A percentile compares a stretch with the other conserved stretches of the same genome.
Conservation (phyloP, 805 yeast species). For the Millerago galiae region DNA sequence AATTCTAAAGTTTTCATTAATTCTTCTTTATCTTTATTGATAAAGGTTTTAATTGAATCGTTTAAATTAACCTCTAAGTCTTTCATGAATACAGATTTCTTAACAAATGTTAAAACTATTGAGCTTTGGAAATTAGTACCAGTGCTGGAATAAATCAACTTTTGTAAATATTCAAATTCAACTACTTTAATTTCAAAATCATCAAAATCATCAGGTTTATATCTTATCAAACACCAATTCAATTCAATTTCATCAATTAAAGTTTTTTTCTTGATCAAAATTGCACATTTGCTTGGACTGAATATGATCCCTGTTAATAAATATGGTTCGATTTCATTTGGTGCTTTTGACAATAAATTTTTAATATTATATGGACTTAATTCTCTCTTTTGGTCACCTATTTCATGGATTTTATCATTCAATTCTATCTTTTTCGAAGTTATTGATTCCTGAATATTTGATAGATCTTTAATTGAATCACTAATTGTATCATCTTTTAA, state of each 20-base stretch:
- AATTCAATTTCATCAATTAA: slow-evolving; percentile 6
- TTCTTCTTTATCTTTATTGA: slow-evolving; percentile 25
- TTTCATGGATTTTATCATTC: slow-evolving; percentile 3
- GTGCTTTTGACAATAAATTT: slow-evolving; percentile 18
- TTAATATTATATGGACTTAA: slow-evolving; percentile 24
- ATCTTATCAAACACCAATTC: slow-evolving; percentile 27
- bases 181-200: slow-evolving; percentile 18
- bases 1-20: slow-evolving; percentile 16
- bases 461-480: slow-evolving; percentile 21
- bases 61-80: slow-evolving; percentile 15
- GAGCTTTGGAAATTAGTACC: slow-evolving; percentile 23
- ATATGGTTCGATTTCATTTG: slow-evolving; percentile 29
- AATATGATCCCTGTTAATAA: slow-evolving; percentile 32
- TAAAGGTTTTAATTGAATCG: slow-evolving; percentile 23
- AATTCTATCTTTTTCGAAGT: slow-evolving; percentile 5
- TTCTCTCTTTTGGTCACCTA: slow-evolving; percentile 12
- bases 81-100: slow-evolving; percentile 19
- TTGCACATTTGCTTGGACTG: slow-evolving; percentile 27
- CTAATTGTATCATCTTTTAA: not conserved
- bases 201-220: slow-evolving; percentile 22
- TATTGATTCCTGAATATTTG: slow-evolving; percentile 11
- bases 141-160: slow-evolving; percentile 16
- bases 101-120: slow-evolving; percentile 30
- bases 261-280: slow-evolving; percentile 14
- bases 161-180: slow-evolving; percentile 23